phyloP scores from a whole-genome alignment of 2,329 filamentous ascomycete species.

The Phyllosticta citriasiana region DNA sequence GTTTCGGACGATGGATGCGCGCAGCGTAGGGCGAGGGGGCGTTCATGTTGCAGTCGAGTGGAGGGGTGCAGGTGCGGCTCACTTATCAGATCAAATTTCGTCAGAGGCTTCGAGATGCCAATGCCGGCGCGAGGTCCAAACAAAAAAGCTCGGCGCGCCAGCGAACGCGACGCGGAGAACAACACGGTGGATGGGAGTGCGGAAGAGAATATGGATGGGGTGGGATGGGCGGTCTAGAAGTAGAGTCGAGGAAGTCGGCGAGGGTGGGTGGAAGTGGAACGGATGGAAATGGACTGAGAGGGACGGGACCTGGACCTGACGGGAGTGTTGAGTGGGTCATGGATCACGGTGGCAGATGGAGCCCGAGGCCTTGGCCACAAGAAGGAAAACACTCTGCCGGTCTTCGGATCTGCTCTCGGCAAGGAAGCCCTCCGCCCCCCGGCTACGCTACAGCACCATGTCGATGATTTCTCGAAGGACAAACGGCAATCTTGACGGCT shows the following conservation, averaged over 20 bases:
- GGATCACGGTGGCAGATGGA: neutral
- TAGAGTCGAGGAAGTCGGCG: neutral
- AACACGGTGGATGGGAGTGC: constrained; percentile 6
- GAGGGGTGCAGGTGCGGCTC: constrained; percentile 3
- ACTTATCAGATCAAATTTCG: constrained; percentile 11
- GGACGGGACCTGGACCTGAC: too few species aligned
- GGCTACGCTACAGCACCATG: neutral
- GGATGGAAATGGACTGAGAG: neutral
- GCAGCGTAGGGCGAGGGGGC: neutral
- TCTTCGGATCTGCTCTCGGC: neutral
- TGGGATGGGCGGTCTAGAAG: neutral
- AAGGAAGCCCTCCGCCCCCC: neutral
- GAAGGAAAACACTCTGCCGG: neutral
- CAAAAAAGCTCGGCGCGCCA: constrained; percentile 5
- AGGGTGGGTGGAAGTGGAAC: neutral
- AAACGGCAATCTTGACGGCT: neutral
- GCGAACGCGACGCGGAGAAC: constrained; percentile 4
- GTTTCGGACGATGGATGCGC: neutral
- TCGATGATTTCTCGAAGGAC: neutral
- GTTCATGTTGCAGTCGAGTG: neutral
- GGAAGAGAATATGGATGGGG: neutral
- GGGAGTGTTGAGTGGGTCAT: too few species aligned
- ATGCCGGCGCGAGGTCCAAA: constrained; percentile 5
- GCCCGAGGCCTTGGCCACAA: neutral
- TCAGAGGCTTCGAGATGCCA: neutral